These are phyloP conservation scores for Fusarium sublunatum DNA, from an alignment of 2,329 filamentous ascomycete genomes.

Conservation along the genomic window DNA sequence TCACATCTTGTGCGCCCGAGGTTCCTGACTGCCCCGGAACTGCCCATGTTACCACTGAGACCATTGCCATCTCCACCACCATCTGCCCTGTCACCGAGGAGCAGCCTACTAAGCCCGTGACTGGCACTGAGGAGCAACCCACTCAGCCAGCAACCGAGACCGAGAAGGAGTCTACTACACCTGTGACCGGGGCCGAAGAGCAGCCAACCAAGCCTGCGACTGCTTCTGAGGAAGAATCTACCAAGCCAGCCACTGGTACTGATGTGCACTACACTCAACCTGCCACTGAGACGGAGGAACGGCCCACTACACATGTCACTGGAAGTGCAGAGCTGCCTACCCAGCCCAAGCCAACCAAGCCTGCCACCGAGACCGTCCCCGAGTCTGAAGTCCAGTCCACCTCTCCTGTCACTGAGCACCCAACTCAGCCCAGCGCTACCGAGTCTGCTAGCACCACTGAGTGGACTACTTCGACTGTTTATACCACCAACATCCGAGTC, in stretches of 20 bases:
- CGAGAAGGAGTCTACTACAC: background rate
- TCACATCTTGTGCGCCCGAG: conserved; percentile 36
- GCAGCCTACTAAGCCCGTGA: conserved; percentile 9
- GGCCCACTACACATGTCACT: background rate
- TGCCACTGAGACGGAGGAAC: conserved; percentile 18
- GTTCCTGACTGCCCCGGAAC: conserved; percentile 35
- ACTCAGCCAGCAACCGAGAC: conserved; percentile 19
- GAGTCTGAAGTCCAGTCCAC: conserved; percentile 4
- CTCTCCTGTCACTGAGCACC: conserved; percentile 11
- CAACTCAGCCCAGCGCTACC: background rate
- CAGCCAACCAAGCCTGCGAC: conserved; percentile 10
- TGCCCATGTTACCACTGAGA: conserved; percentile 36
- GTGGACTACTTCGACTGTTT: conserved; percentile 17
- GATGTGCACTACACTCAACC: background rate
- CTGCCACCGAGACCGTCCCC: background rate
- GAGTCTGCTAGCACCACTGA: background rate
- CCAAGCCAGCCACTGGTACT: conserved; percentile 9
- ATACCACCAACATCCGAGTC: conserved; percentile 13
- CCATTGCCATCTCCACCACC: conserved; percentile 40
- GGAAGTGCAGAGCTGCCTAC: background rate
- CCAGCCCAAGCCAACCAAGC: background rate
- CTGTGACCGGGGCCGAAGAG: conserved; percentile 3
- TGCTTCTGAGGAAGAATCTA: conserved; percentile 1
- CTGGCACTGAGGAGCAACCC: conserved; percentile 5
- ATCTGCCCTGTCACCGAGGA: conserved; percentile 39